These are phyloP conservation scores for Exophiala dermatitidis DNA, from an alignment of 2,329 filamentous ascomycete species.

Conservation along the genomic window DNA sequence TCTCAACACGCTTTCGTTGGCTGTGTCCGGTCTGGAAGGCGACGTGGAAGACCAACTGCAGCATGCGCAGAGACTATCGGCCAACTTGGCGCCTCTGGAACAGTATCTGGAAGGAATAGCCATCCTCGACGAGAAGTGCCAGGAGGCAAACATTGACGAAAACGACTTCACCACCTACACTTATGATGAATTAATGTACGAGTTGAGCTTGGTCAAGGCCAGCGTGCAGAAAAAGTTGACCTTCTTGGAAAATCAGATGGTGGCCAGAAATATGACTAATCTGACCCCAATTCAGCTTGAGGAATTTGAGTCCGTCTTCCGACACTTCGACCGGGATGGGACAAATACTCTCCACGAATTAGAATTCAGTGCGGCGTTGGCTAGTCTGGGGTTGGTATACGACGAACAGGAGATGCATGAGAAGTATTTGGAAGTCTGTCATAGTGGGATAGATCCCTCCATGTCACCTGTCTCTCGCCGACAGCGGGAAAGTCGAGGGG, in stretches of 20 bases:
- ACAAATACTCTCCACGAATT: conserved; percentile 86
- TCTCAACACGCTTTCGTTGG: conserved; percentile 86
- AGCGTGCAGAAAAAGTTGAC: conserved; percentile 93
- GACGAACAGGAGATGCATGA: conserved; percentile 98
- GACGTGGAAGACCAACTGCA: conserved; percentile 91
- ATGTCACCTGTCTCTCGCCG: conserved; percentile 27
- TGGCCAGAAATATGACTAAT: conserved; percentile 97
- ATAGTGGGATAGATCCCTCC: conserved; percentile 33
- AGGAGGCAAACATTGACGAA: conserved; percentile 96
- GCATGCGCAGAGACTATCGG: conserved; percentile 77
- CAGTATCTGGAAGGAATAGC: conserved; percentile 84
- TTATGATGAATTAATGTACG: conserved; percentile 91
- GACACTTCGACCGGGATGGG: conserved; percentile 91
- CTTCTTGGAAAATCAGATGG: conserved; percentile 97
- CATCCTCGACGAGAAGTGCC: conserved; percentile 77
- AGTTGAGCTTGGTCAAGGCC: conserved; percentile 81
- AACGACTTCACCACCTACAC: conserved; percentile 99
- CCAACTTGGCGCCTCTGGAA: conserved; percentile 82
- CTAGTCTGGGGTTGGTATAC: conserved; percentile 91
- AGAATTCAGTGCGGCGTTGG: conserved; percentile 90
- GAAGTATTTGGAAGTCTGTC: conserved; percentile 79
- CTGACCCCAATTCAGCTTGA: conserved; percentile 95
- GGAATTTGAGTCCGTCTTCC: conserved; percentile 96
- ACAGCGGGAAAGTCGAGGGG: conserved; percentile 45
- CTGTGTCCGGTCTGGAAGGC: conserved; percentile 93